Base-by-base conservation (phyloP, 768 basidiomycete species). In the Termitomyces sp. region DNA sequence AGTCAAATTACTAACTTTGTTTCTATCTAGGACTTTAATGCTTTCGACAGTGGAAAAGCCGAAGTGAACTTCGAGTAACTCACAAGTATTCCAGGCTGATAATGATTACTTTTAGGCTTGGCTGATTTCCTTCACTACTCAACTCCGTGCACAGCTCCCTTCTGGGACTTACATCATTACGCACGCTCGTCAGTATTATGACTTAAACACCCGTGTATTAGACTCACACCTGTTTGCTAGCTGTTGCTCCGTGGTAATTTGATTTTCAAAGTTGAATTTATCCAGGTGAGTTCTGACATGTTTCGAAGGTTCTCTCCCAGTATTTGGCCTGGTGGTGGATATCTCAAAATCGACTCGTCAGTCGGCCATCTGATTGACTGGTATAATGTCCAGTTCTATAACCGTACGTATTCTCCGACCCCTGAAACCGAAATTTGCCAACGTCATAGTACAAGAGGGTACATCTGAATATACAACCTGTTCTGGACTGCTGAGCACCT, bases 361-460 rank as follows among this genome's bases (percentile, higher is more conserved):
- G 82, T 84, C 18, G 86, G 86, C 6, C 72, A 66, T 60, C 68
- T 80, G 22, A 88, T 88, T 64, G 86, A 88, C 68, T 88, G 84
- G 80, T 85, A 81, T 64, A 80, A 82, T 58, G 63, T 78, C 51
- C 76, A 84, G 72, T 78, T 78, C 63, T 79, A 80, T 57, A 78
- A 80, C 58, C 77, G 77, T 78, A 57, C 61, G 76, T 66, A 10
- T 33, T 45, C 16, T 13, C 42, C 38, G 10, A 6, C 5, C 13
- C n/a, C 36, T 12, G 47, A 3, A 28, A 30, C 51, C 59, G 57
- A 18, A 20, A 13, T 10, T 30, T 49, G 55, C 57, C 62, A 24
- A 57, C 14, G n/a, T 14, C 57, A 13, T 53, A 26, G 9, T 59
- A 35, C 14, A 67, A 87, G 86, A 87, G 77, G 86, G 85, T 43